Evolutionary conservation across 257 asterid genomes (phyloP), one percentile per base, ranked within the genome.

Genomic region (Plantago ovata): DNA sequence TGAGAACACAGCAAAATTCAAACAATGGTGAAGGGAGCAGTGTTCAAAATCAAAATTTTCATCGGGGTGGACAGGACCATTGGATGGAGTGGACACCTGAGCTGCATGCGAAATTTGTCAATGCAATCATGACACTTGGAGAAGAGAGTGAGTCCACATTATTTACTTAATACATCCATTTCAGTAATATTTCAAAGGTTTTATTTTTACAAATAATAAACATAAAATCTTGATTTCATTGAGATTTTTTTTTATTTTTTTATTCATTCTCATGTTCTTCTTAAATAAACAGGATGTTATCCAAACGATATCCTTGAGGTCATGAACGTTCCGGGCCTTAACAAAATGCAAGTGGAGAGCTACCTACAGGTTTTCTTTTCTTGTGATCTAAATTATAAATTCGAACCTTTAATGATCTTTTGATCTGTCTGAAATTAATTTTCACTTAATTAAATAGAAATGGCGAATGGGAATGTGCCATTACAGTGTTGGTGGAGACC

Each of bases 321-420:
- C 2, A 74, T 74, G 79, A 58, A 74, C 38, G 79, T 66, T 8
- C 79, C 73, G 10, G 73, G 76, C 14, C 76, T 74, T 9, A 69
- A 66, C 1, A 69, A 73, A 62, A 65, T 74, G 76, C 76, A 74
- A 41, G 79, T 74, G 4, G 79, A 76, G 3, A 74, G 79, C 38
- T 76, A 74, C 53, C 73, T 74, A 12, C 79, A 74, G 66, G 79
- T 73, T 28, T 28, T 28, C 23, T 32, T 32, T 16, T 7, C 39
- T 33, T 32, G 20, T 54, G 10, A 18, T 32, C n/a, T 15, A 10
- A 6, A 2, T 7, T 4, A 11, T 28, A 22, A 24, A 9, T 21
- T 18, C n/a, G n/a, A n/a, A n/a, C n/a, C n/a, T n/a, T n/a, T n/a
- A 43, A 40, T 22, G 14, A 48, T 0, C 16, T 19, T 16, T 33